phyloP scores from a whole-genome alignment of 1,284 basidiomycete genomes.

The Takashimella koratensis region DNA sequence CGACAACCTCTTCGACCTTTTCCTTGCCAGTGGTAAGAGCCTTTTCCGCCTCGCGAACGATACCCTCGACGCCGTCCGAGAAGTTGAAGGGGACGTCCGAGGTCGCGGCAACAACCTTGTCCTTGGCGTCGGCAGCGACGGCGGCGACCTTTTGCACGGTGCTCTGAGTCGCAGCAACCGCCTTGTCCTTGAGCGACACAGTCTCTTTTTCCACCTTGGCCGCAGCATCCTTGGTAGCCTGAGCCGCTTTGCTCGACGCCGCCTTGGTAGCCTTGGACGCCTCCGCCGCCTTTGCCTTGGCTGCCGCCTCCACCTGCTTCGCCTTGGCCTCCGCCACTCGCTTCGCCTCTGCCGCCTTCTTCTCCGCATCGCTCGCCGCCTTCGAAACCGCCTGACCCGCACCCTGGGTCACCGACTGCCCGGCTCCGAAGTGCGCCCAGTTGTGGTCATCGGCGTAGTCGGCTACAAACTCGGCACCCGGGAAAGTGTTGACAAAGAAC shows the following conservation, averaged over 20 bases:
- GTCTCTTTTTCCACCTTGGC: conserved; percentile 31
- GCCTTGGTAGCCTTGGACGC: conserved; percentile 43
- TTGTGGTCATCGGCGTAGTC: conserved; percentile 73
- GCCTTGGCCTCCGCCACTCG: conserved; percentile 13
- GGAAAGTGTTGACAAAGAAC: conserved; percentile 54
- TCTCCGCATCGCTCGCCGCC: conserved; percentile 19
- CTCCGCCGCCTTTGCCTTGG: conserved; percentile 2
- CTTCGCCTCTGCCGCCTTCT: conserved; percentile 17
- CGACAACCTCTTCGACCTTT: conserved; percentile 10
- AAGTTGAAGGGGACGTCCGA: conserved; percentile 55
- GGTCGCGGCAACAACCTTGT: conserved; percentile 50
- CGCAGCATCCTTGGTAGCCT: conserved; percentile 20
- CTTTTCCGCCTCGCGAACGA: conserved; percentile 63
- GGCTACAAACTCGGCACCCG: conserved; percentile 65
- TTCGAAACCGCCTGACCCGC: conserved; percentile 35
- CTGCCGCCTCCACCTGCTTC: conserved; percentile 40
- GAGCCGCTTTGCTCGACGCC: conserved; percentile 50
- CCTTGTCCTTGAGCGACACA: conserved; percentile 30
- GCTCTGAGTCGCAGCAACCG: conserved; percentile 24
- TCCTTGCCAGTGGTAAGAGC: conserved; percentile 30
- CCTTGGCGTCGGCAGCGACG: conserved; percentile 23
- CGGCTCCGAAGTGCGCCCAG: conserved; percentile 59
- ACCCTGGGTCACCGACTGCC: conserved; percentile 40
- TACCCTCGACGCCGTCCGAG: conserved; percentile 61
- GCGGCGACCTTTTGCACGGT: conserved; percentile 29